Evolutionary conservation across 139 green algal genomes (phyloP).

Genomic region (Chlamydomonas asymmetrica): DNA sequence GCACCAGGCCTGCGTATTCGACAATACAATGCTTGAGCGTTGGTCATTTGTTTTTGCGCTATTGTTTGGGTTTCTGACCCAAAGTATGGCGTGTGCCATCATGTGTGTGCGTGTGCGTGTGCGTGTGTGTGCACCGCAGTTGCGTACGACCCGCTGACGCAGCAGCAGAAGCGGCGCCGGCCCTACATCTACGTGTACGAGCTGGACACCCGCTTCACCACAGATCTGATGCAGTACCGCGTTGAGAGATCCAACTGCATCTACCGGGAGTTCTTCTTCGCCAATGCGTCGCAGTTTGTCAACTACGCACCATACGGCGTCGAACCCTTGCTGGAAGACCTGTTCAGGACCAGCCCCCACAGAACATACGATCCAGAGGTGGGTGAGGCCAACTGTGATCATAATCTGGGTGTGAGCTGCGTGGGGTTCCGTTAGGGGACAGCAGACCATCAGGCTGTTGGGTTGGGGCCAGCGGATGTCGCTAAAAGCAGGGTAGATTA

Average conservation of each 20-base stretch:
- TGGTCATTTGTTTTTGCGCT: too few relatives aligned
- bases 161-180: conserved; percentile 8
- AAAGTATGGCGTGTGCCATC: too few relatives aligned
- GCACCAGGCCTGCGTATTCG: too few relatives aligned
- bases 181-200: conserved; percentile 58
- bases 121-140: too few relatives aligned
- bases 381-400: neutral
- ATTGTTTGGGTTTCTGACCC: too few relatives aligned
- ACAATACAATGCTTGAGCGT: too few relatives aligned
- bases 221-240: conserved; percentile 46
- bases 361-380: conserved; percentile 16
- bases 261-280: conserved; percentile 19
- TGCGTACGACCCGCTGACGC: too few relatives aligned
- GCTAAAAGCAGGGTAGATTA: neutral
- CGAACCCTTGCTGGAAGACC: conserved; percentile 64
- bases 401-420: neutral
- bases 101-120: too few relatives aligned
- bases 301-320: conserved; percentile 36
- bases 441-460: neutral
- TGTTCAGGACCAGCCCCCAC: conserved; percentile 47
- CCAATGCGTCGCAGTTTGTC: conserved; percentile 22
- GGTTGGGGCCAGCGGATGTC: neutral
- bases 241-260: too few relatives aligned
- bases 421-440: neutral
- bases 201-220: conserved; percentile 39